These are phyloP conservation scores for Hysterangium stoloniferum DNA, from an alignment of 768 basidiomycete genomes.

Conservation along the genomic window DNA sequence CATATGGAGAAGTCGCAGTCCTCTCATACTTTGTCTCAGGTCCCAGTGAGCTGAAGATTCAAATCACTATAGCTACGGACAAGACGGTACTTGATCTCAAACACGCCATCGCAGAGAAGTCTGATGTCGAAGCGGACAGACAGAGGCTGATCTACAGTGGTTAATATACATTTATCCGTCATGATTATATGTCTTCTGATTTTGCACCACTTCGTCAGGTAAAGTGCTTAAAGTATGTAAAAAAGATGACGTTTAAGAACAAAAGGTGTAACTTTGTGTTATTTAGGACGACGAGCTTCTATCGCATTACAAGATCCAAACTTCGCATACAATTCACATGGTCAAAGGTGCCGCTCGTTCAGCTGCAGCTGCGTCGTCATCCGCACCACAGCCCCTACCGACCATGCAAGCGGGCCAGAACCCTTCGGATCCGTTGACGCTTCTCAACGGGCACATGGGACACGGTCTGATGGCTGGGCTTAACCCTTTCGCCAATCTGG, in stretches of 20 bases:
- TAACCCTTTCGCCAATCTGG: slow-evolving; percentile 91
- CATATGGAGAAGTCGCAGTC: not conserved
- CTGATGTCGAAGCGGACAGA: slow-evolving; percentile 77
- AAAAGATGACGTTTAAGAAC: not conserved
- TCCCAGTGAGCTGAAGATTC: slow-evolving; percentile 87
- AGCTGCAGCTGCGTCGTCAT: slow-evolving; percentile 26
- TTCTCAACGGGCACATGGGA: slow-evolving; percentile 68
- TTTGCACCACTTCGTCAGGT: slow-evolving; percentile 29
- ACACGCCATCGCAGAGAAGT: slow-evolving; percentile 76
- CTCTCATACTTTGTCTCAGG: slow-evolving; percentile 34
- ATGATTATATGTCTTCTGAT: not conserved
- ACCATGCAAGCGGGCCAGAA: slow-evolving; percentile 91
- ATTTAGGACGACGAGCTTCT: slow-evolving; percentile 73
- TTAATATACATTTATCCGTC: slow-evolving; percentile 23
- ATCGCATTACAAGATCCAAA: slow-evolving; percentile 84
- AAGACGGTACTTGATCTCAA: slow-evolving; percentile 91
- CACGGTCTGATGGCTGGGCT: slow-evolving; percentile 77
- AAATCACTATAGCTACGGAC: slow-evolving; percentile 70
- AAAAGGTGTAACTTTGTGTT: slow-evolving; percentile 5
- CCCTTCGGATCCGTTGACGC: slow-evolving; percentile 77
- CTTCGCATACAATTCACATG: slow-evolving; percentile 86
- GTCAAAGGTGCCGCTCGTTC: slow-evolving; percentile 72
- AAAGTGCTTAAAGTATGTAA: slow-evolving; percentile 60
- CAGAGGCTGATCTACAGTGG: slow-evolving; percentile 94
- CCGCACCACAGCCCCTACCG: slow-evolving; percentile 55